Evolutionary conservation across 2,329 filamentous ascomycete genomes (phyloP).

Genomic region (Sarocladium strictum): DNA sequence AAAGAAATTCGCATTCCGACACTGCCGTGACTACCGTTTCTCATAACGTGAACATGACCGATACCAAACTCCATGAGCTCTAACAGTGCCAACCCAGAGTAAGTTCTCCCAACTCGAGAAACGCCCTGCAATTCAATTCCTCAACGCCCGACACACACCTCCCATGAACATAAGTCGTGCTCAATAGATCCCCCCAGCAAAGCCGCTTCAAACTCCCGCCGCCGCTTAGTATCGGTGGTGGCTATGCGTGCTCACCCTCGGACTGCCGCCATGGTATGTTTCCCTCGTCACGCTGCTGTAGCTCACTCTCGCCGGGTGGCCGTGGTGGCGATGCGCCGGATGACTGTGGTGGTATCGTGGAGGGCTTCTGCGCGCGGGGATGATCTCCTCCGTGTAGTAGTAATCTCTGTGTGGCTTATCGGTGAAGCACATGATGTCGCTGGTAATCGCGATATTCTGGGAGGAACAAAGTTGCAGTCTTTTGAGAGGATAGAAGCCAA

Average conservation of each 20-base stretch:
- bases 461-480: not conserved
- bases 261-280: conserved; percentile 31
- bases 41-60: not conserved
- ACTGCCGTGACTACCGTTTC: not conserved
- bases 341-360: conserved; percentile 24
- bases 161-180: no score
- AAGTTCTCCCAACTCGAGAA: no score
- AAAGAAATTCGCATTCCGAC: not conserved
- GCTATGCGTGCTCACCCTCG: conserved; percentile 29
- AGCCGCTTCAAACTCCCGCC: no score
- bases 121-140: no score
- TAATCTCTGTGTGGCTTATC: conserved; percentile 38
- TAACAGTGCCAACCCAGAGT: not conserved
- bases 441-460: no score
- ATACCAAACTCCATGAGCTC: not conserved
- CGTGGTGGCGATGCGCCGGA: conserved; percentile 24
- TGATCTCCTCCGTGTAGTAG: conserved; percentile 51
- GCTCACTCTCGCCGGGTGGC: conserved; percentile 25
- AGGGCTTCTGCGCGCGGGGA: conserved; percentile 36
- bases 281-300: conserved; percentile 33
- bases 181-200: no score
- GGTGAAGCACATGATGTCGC: conserved; percentile 48
- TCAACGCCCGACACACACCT: no score
- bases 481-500: not conserved
- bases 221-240: conserved; percentile 8